Evolutionary conservation across 495 filamentous ascomycete genomes (phyloP).

Genomic region (Jackrogersella minutella): DNA sequence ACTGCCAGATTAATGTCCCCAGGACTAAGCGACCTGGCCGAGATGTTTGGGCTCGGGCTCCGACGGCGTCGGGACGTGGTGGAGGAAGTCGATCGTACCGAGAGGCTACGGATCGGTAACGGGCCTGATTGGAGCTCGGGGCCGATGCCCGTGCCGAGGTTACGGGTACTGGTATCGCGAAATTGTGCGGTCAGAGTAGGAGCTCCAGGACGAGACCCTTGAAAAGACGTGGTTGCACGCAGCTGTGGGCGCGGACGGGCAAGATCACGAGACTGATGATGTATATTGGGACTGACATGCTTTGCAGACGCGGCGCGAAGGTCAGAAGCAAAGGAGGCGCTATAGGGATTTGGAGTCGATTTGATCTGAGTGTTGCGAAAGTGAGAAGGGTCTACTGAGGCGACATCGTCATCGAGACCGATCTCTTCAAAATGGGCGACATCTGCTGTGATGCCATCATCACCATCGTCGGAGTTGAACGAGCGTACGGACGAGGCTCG

Average conservation of each 20-base stretch:
- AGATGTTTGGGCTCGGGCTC: conserved; percentile 52
- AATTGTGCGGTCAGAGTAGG: conserved; percentile 37
- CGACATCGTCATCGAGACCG: conserved; percentile 75
- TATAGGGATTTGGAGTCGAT: conserved; percentile 50
- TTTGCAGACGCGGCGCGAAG: conserved; percentile 49
- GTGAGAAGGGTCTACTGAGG: conserved; percentile 45
- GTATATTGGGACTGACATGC: conserved; percentile 42
- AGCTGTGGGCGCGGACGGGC: conserved; percentile 32
- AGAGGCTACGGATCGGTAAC: conserved; percentile 47
- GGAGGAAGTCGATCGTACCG: conserved; percentile 46
- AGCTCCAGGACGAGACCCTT: conserved; percentile 26
- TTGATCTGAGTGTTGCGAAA: conserved; percentile 58
- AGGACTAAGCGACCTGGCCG: conserved; percentile 47
- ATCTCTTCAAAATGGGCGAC: conserved; percentile 92
- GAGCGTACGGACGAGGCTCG: conserved; percentile 91
- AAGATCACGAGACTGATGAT: conserved; percentile 39
- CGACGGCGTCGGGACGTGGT: conserved; percentile 41
- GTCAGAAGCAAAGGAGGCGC: conserved; percentile 53
- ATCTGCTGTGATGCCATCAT: conserved; percentile 71
- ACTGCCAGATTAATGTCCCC: conserved; percentile 54
- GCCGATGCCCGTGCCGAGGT: conserved; percentile 32
- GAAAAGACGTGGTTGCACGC: conserved; percentile 30
- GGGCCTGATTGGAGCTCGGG: conserved; percentile 46
- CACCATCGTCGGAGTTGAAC: conserved; percentile 66
- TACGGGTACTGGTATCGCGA: conserved; percentile 40